These are phyloP conservation scores for Echeveria elegans DNA, from an alignment of 164 flowering plant genomes.

Conservation along the genomic window DNA sequence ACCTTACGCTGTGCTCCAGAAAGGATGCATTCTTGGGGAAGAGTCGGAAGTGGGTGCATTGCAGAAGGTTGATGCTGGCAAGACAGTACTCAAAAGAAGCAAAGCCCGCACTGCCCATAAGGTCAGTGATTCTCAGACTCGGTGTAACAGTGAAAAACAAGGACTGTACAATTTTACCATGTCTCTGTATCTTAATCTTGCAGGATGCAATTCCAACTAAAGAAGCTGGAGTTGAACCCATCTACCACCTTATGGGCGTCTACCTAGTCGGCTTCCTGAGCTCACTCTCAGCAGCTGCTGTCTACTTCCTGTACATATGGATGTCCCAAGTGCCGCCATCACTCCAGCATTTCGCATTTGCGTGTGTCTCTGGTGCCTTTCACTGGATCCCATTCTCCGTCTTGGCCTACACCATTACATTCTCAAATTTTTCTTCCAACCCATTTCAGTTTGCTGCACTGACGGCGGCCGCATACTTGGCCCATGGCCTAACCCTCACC, in stretches of 20 bases:
- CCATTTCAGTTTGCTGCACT: conserved; percentile 33
- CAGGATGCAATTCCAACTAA: background rate
- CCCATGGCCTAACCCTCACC: conserved; percentile 51
- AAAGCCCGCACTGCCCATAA: conserved; percentile 20
- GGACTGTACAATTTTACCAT: background rate
- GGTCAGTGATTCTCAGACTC: conserved; percentile 17
- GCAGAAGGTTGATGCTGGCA: conserved; percentile 43
- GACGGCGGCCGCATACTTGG: conserved; percentile 32
- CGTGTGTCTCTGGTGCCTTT: conserved; percentile 57
- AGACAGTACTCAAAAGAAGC: conserved; percentile 14
- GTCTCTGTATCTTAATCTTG: background rate
- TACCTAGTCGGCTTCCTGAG: conserved; percentile 57
- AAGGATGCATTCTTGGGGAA: conserved; percentile 47
- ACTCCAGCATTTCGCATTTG: conserved; percentile 31
- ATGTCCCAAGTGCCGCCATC: conserved; percentile 27
- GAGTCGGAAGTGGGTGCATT: conserved; percentile 38
- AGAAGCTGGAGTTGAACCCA: conserved; percentile 9
- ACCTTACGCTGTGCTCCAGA: conserved; percentile 60
- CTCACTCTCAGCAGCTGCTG: conserved; percentile 45
- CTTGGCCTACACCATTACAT: conserved; percentile 35
- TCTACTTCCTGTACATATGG: conserved; percentile 35
- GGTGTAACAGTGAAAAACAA: background rate
- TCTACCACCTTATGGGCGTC: conserved; percentile 47
- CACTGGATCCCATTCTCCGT: conserved; percentile 61
- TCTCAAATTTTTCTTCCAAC: conserved; percentile 18